Percentiles rank a stretch among this genome's conserved stretches.
Conservation (phyloP, 495 filamentous ascomycete species). For the Penicillium daleae region DNA sequence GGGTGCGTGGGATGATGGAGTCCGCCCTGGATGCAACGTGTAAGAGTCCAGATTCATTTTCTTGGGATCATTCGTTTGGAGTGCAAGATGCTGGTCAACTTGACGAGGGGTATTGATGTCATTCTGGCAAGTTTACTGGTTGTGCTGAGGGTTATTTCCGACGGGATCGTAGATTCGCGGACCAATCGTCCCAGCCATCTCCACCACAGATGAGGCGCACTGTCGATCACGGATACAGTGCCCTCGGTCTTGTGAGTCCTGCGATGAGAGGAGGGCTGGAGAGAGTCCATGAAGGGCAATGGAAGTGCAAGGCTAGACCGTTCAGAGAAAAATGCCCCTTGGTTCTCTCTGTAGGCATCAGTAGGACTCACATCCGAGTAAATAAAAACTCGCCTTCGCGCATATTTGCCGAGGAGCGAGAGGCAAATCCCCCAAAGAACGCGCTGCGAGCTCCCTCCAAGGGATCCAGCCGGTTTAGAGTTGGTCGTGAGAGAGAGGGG, state of each 20-base stretch:
- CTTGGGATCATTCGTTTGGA: neutral
- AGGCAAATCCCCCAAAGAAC: neutral
- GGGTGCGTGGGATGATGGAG: neutral
- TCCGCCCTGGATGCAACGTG: constrained; percentile 2
- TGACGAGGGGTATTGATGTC: neutral
- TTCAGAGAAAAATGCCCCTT: neutral
- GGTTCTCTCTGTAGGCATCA: neutral
- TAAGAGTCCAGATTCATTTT: neutral
- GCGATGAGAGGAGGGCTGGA: neutral
- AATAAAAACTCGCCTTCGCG: neutral
- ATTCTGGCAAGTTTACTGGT: constrained; percentile 8
- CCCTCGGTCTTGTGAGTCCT: neutral
- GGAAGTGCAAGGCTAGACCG: neutral
- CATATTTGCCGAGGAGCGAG: constrained; percentile 1
- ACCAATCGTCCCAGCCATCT: constrained; percentile 34
- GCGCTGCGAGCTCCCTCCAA: neutral
- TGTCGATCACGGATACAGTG: too few relatives aligned
- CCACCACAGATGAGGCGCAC: constrained; percentile 34
- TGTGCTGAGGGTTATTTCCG: constrained; percentile 8
- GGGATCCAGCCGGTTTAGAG: constrained; percentile 27
- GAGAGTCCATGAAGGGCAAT: neutral
- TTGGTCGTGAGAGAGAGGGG: constrained; percentile 27
- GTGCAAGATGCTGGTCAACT: neutral
- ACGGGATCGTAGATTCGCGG: constrained; percentile 36
- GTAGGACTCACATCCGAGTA: neutral